These are phyloP conservation scores for Phytophthora sp. DNA, from an alignment of 352 stramenopile species.

Conservation along the genomic window DNA sequence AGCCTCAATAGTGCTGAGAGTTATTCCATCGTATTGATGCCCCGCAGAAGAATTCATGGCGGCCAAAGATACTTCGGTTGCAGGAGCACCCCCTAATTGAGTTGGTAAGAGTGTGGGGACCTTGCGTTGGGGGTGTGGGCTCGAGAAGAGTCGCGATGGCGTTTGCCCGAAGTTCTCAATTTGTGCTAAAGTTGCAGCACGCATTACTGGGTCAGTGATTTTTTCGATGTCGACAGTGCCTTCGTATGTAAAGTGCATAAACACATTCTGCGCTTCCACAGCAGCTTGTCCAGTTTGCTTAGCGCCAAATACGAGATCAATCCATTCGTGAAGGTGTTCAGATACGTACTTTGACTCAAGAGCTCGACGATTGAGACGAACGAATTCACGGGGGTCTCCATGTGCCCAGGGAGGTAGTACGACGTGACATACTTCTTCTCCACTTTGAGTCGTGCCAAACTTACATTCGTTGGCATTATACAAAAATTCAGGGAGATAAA, in stretches of 20 bases:
- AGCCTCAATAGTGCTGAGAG: constrained; percentile 64
- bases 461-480: constrained; percentile 77
- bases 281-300: constrained; percentile 94
- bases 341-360: constrained; percentile 97
- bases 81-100: neutral
- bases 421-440: constrained; percentile 93
- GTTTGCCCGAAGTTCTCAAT: constrained; percentile 94
- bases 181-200: constrained; percentile 90
- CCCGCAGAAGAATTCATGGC: constrained; percentile 24
- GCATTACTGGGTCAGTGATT: constrained; percentile 89
- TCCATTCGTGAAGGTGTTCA: constrained; percentile 97
- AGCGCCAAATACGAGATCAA: constrained; percentile 97
- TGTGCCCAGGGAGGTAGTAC: constrained; percentile 95
- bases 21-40: constrained; percentile 62
- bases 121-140: constrained; percentile 67
- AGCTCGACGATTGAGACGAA: constrained; percentile 94
- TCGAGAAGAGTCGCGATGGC: constrained; percentile 76
- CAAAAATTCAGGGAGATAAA: constrained; percentile 80
- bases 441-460: constrained; percentile 77
- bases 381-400: constrained; percentile 92
- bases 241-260: constrained; percentile 89
- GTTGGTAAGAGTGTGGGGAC: constrained; percentile 40
- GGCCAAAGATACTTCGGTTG: neutral
- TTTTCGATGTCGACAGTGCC: constrained; percentile 80
- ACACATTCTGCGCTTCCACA: constrained; percentile 94